phyloP scores from a whole-genome alignment of 768 basidiomycete genomes.

The Lepiota brunneoincarnata region DNA sequence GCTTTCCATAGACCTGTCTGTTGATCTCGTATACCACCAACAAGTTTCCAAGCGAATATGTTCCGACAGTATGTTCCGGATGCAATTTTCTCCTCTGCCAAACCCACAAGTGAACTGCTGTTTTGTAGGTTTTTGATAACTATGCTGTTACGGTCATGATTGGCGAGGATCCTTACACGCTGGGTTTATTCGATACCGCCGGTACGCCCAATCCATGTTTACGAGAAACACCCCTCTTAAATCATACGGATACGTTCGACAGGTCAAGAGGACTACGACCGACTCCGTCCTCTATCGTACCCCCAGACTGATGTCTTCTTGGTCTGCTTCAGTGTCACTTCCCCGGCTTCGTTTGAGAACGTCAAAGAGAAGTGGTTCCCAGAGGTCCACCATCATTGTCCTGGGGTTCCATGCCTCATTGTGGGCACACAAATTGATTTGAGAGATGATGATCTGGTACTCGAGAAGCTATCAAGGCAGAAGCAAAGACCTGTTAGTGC shows the following conservation, averaged over 20 bases:
- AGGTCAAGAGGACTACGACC: constrained; percentile 99
- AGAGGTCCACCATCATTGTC: constrained; percentile 99
- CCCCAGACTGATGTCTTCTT: constrained; percentile 99
- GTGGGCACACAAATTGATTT: constrained; percentile 98
- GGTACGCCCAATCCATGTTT: constrained; percentile 47
- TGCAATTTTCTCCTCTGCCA: constrained; percentile 23
- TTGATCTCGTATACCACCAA: constrained; percentile 97
- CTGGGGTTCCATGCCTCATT: constrained; percentile 97
- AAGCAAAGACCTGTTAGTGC: constrained; percentile 90
- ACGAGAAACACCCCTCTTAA: constrained; percentile 10
- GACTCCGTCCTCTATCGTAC: constrained; percentile 97
- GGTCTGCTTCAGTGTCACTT: constrained; percentile 98
- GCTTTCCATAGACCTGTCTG: constrained; percentile 74
- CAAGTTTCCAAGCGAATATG: constrained; percentile 99
- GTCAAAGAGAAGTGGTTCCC: constrained; percentile 99
- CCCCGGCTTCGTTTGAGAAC: constrained; percentile 98
- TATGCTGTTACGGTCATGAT: constrained; percentile 99
- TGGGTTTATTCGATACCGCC: constrained; percentile 98
- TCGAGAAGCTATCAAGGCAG: constrained; percentile 94
- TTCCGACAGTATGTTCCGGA: constrained; percentile 78
- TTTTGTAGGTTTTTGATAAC: constrained; percentile 84
- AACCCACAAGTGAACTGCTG: constrained; percentile 14
- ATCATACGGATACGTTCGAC: constrained; percentile 9
- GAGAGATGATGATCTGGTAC: constrained; percentile 88
- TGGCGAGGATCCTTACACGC: constrained; percentile 97